Evolutionary conservation across 345 rosid genomes (phyloP).

Genomic region (Sisymbrium altissimum): DNA sequence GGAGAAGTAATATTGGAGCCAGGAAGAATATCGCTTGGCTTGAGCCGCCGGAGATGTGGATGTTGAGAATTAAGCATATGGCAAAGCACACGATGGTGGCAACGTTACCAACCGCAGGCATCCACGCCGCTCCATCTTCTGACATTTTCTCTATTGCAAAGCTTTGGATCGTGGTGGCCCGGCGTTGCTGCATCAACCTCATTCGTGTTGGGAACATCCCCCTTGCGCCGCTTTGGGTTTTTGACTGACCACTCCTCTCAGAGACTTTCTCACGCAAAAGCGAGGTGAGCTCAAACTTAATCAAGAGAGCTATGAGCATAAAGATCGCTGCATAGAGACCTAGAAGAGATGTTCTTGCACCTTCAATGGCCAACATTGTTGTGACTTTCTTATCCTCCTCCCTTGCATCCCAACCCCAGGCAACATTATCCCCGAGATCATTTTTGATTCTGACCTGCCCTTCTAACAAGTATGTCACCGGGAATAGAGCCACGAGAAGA

Average conservation of each 20-base stretch:
- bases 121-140: conserved; percentile 93
- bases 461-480: conserved; percentile 89
- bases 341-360: conserved; percentile 96
- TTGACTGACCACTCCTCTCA: conserved; percentile 60
- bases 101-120: conserved; percentile 96
- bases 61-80: conserved; percentile 84
- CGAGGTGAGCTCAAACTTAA: conserved; percentile 89
- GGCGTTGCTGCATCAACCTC: conserved; percentile 97
- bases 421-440: conserved; percentile 48
- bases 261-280: conserved; percentile 80
- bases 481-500: conserved; percentile 90
- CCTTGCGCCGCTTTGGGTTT: conserved; percentile 49
- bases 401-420: conserved; percentile 51
- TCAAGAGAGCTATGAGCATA: conserved; percentile 94
- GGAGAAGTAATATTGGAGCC: conserved; percentile 90
- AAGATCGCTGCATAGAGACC: conserved; percentile 96
- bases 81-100: conserved; percentile 96
- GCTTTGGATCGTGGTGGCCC: conserved; percentile 58
- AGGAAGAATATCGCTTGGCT: conserved; percentile 93
- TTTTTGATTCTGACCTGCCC: conserved; percentile 89
- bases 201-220: conserved; percentile 55
- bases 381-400: conserved; percentile 86
- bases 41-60: conserved; percentile 83
- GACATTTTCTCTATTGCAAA: conserved; percentile 92
- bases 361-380: conserved; percentile 89